A percentile compares a stretch with the other conserved stretches of the same genome.
These are phyloP conservation scores for Cunninghamia lanceolata DNA, from an alignment of 75 land plant species.

Conservation along the genomic window DNA sequence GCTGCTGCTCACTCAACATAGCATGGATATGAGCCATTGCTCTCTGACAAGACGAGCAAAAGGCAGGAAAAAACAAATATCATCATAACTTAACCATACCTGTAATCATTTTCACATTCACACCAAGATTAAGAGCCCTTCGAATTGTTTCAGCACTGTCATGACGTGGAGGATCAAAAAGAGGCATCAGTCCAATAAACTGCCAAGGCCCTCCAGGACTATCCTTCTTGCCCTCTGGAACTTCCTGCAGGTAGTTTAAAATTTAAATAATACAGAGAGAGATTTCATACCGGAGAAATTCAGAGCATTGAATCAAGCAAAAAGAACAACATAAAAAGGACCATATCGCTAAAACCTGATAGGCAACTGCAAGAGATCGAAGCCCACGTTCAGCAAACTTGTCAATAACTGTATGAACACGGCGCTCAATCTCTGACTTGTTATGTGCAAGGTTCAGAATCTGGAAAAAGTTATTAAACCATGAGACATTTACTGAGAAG, in stretches of 20 bases:
- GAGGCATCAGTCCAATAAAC: constrained; percentile 85
- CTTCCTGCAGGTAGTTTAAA: constrained; percentile 54
- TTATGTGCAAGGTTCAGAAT: constrained; percentile 87
- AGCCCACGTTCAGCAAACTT: constrained; percentile 98
- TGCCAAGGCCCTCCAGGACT: constrained; percentile 96
- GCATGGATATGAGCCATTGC: not conserved
- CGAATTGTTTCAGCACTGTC: constrained; percentile 97
- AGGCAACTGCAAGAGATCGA: constrained; percentile 88
- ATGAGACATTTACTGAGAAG: not conserved
- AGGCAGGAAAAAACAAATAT: not conserved
- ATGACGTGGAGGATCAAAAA: constrained; percentile 98
- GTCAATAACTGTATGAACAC: constrained; percentile 92
- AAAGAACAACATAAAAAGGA: not conserved
- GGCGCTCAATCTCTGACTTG: constrained; percentile 72
- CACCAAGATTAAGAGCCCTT: constrained; percentile 94
- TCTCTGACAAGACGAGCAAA: not conserved
- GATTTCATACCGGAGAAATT: not conserved
- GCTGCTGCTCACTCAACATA: not conserved
- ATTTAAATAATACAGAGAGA: not conserved
- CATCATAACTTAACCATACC: constrained; percentile 32
- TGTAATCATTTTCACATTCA: constrained; percentile 98
- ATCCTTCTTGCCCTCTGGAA: constrained; percentile 92
- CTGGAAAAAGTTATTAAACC: constrained; percentile 20
- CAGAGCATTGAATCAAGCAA: not conserved
- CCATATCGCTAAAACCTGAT: constrained; percentile 60